Evolutionary conservation across 116 monocot species (phyloP), one percentile per base, ranked within the genome.

Genomic region (Phalaenopsis hybrid): DNA sequence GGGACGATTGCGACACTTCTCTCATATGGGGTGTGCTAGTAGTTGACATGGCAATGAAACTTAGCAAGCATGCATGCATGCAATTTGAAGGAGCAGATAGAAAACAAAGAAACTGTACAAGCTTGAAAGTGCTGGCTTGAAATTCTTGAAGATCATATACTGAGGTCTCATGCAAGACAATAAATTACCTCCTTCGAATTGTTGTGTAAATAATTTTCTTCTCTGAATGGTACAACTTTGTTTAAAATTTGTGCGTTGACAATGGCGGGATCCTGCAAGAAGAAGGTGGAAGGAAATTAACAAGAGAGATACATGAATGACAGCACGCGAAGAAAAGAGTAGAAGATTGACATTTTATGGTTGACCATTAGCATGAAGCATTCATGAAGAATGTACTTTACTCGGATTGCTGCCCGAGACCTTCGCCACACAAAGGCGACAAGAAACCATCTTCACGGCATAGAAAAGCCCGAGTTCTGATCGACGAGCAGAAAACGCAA

Each of bases 391-490:
- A 72, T 73, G 57, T 23, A 73, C 21, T 82, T 34, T 44, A 83
- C 89, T 93, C 85, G 37, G 49, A 17, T 57, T 74, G 77, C 48
- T 31, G 59, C 46, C 37, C 11, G 21, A 81, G 78, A 23, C 33
- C 78, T 74, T 81, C 77, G 69, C 20, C 78, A 43, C 45, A 65
- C 79, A 73, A 76, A 75, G 74, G 49, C 11, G 87, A 81, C 48
- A 76, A 68, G 68, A 61, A 80, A 28, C 50, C 52, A 41, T 51
- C 77, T 61, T 85, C 79, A 44, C 12, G 52, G 12, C 52, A 52
- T 15, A 51, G 79, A 79, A 81, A 81, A 45, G 58, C 33, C 16
- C 49, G 79, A 23, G 21, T 23, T 75, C 31, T 80, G 37, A 49
- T 41, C n/a, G 70, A 74, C 5, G 82, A 57, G 52, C 45, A 81